A percentile compares a stretch with the other conserved stretches of the same genome.
Conservation (phyloP, 192 early-diverging fungal genomes). For the Thamnidium elegans region DNA sequence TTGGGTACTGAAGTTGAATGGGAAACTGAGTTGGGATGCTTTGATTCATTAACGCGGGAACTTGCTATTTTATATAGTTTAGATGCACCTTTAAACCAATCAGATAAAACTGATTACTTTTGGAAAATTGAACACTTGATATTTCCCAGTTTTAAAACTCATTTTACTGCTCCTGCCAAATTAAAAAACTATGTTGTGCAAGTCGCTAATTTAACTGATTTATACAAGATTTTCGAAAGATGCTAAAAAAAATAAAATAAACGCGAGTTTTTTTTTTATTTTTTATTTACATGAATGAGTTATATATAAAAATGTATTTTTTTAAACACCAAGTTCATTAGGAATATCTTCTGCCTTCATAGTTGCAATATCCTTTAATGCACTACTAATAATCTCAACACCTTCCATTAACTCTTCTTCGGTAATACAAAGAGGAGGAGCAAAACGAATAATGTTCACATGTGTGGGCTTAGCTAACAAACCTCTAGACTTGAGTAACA, state of each 20-base stretch:
- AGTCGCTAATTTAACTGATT: conserved; percentile 79
- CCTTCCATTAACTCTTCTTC: conserved; percentile 83
- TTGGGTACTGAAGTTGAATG: conserved; percentile 83
- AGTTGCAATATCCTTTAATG: conserved; percentile 67
- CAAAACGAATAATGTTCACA: conserved; percentile 95
- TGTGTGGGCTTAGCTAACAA: conserved; percentile 98
- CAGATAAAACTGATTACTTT: conserved; percentile 45
- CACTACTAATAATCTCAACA: conserved; percentile 73
- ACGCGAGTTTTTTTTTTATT: not conserved
- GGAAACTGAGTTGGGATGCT: conserved; percentile 82
- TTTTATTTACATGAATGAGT: conserved; percentile 4
- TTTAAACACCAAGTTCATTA: conserved; percentile 20
- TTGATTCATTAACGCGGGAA: conserved; percentile 67
- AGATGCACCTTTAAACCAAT: conserved; percentile 43
- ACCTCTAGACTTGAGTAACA: conserved; percentile 88
- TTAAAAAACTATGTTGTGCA: conserved; percentile 62
- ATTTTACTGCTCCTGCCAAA: conserved; percentile 64
- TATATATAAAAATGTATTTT: too few species aligned
- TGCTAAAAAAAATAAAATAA: conserved; percentile 53
- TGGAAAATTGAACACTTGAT: conserved; percentile 75
- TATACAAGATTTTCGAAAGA: conserved; percentile 97
- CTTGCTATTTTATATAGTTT: conserved; percentile 63
- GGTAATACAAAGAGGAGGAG: conserved; percentile 94
- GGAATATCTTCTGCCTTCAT: conserved; percentile 52
- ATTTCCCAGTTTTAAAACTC: conserved; percentile 75